phyloP scores from a whole-genome alignment of 1,139 yeast species.

The Yamadazyma conglobata region DNA sequence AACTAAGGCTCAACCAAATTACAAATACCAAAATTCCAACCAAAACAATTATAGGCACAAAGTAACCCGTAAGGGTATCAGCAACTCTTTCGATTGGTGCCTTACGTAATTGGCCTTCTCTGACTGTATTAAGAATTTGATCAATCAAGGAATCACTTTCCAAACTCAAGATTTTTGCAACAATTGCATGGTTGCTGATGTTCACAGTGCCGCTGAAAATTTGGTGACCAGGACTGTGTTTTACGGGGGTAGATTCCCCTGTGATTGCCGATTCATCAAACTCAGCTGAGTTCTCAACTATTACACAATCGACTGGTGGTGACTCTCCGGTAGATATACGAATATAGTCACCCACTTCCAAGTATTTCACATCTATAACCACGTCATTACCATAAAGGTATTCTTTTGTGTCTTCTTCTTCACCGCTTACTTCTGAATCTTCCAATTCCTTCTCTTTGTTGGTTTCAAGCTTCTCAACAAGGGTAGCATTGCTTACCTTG shows the following conservation, averaged over 20 bases:
- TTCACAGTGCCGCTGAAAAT: conserved; percentile 73
- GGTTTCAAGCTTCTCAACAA: conserved; percentile 30
- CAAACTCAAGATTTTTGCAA: conserved; percentile 56
- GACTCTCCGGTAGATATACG: conserved; percentile 64
- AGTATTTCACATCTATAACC: conserved; percentile 44
- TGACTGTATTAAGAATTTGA: conserved; percentile 65
- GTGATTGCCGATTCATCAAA: conserved; percentile 79
- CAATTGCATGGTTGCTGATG: conserved; percentile 50
- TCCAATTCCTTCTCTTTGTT: conserved; percentile 6
- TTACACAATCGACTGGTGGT: conserved; percentile 68
- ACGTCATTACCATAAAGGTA: conserved; percentile 27
- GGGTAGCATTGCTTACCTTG: conserved; percentile 49
- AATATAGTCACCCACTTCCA: conserved; percentile 64
- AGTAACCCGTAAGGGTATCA: conserved; percentile 65
- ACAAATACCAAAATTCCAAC: conserved; percentile 65
- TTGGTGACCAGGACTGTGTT: conserved; percentile 53
- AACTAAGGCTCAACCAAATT: conserved; percentile 62
- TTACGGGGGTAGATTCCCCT: conserved; percentile 61
- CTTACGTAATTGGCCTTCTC: conserved; percentile 69
- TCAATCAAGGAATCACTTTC: conserved; percentile 68
- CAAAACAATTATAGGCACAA: conserved; percentile 65
- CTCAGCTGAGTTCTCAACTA: conserved; percentile 53
- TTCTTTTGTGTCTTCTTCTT: conserved; percentile 9
- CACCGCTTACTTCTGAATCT: conserved; percentile 9
- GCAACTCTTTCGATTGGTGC: conserved; percentile 77